Evolutionary conservation across 441 rosid species (phyloP).

Genomic region (Mallotus repandus): DNA sequence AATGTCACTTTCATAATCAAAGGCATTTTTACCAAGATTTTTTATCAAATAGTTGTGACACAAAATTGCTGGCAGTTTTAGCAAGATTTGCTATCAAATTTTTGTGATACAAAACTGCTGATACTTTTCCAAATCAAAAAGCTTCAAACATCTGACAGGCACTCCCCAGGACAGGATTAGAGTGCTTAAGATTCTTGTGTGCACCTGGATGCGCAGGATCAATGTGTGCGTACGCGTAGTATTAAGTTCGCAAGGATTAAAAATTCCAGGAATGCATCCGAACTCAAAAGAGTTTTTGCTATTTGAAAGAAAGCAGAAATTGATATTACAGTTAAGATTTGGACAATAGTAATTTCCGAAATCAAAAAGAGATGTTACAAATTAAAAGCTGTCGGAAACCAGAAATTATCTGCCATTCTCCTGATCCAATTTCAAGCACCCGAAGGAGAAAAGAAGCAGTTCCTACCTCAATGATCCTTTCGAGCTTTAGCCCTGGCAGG

Average conservation of each 20-base stretch:
- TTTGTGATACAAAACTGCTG: too few relatives aligned
- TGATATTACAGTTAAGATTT: not conserved
- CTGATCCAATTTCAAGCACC: not conserved
- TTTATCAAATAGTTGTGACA: too few relatives aligned
- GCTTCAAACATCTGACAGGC: not conserved
- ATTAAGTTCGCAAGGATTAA: not conserved
- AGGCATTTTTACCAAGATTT: too few relatives aligned
- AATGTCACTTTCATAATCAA: too few relatives aligned
- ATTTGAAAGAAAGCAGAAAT: not conserved
- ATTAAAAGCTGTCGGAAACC: conserved; percentile 4
- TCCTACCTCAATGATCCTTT: conserved; percentile 48
- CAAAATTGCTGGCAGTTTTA: too few relatives aligned
- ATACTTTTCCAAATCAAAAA: too few relatives aligned
- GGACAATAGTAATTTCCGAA: not conserved
- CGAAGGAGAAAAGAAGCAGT: not conserved
- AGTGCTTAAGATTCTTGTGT: not conserved
- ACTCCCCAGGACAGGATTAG: not conserved
- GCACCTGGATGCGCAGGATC: not conserved
- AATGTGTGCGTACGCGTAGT: not conserved
- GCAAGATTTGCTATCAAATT: too few relatives aligned
- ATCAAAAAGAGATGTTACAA: conserved; percentile 9
- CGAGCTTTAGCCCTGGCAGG: conserved; percentile 62
- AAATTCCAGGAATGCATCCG: not conserved
- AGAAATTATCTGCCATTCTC: conserved; percentile 5
- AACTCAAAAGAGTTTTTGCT: not conserved